Evolutionary conservation across 768 basidiomycete genomes (phyloP), one percentile per base, ranked within the genome.

Genomic region (Phanerodontia chrysosporium): DNA sequence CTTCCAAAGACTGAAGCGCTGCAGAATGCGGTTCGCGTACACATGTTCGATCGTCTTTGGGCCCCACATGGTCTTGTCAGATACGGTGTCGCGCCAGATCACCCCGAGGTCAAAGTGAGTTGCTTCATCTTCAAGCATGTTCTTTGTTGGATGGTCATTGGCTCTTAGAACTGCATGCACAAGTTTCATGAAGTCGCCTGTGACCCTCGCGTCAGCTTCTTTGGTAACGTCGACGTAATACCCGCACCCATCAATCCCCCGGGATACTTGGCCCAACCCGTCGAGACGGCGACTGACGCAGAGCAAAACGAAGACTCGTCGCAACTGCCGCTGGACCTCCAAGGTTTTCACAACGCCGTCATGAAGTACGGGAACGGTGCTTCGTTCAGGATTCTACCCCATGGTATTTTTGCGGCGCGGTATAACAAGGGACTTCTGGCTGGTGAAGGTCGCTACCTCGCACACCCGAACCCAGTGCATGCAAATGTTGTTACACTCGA

Each of bases 71-170:
- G 97, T 0, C 80, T 98, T 1, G 95, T 97, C 3, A 79, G 97
- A 46, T 99, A 95, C 67, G 95, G 97, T 0, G 95, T 99, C 14
- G 96, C 97, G 12, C 96, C 96, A 45, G 96, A 98, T 75, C 96
- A 98, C 72, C 94, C 97, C 10, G 96, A 98, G 76, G 95, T 98
- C 72, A 99, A 98, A 84, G 96, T 83, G 65, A 45, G 74, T 18
- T 42, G 39, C 39, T 7, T 18, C 39, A n/a, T n/a, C n/a, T n/a
- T n/a, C n/a, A n/a, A n/a, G n/a, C n/a, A n/a, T 10, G 8, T 42
- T 8, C 18, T 42, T 42, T 18, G 18, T 18, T 12, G 10, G 7
- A 42, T 42, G 4, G 10, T 42, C 10, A 42, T 9, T 42, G 6
- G 39, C 18, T 7, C 18, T 4, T 62, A 98, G 95, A 98, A 98